Evolutionary conservation across 352 stramenopile genomes (phyloP).

Genomic region (Thraustochytrium striatum): DNA sequence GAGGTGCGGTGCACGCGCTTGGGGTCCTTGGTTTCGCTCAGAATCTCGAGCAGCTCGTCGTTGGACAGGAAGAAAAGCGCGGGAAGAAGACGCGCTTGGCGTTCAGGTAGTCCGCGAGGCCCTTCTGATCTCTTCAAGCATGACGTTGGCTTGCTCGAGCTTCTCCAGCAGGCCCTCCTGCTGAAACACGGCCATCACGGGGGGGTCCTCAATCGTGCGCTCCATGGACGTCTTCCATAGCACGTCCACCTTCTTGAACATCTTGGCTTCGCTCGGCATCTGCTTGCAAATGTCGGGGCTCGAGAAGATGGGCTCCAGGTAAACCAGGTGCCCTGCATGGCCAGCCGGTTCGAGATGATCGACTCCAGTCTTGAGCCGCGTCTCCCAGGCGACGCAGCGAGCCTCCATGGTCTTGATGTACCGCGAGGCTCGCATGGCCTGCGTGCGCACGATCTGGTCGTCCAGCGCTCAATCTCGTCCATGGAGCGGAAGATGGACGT

Average conservation of each 20-base stretch:
- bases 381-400: conserved; percentile 64
- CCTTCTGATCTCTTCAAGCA: conserved; percentile 91
- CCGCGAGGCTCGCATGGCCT: conserved; percentile 61
- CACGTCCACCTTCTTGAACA: conserved; percentile 58
- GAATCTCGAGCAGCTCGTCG: conserved; percentile 82
- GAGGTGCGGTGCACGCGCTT: conserved; percentile 86
- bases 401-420: conserved; percentile 57
- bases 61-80: conserved; percentile 87
- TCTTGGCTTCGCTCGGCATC: conserved; percentile 81
- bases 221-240: conserved; percentile 51
- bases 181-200: conserved; percentile 34
- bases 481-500: conserved; percentile 59
- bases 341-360: conserved; percentile 89
- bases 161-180: conserved; percentile 47
- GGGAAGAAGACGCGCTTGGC: conserved; percentile 82
- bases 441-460: conserved; percentile 67
- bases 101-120: conserved; percentile 82
- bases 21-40: conserved; percentile 80
- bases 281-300: conserved; percentile 93
- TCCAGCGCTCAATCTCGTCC: conserved; percentile 66
- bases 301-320: conserved; percentile 91
- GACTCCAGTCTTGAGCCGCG: conserved; percentile 79
- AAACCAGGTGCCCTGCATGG: conserved; percentile 88
- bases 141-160: conserved; percentile 76
- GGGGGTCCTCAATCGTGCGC: conserved; percentile 35